These are phyloP conservation scores for Plasmodium cynomolgi DNA, from an alignment of 169 alveolate genomes.

Conservation along the genomic window DNA sequence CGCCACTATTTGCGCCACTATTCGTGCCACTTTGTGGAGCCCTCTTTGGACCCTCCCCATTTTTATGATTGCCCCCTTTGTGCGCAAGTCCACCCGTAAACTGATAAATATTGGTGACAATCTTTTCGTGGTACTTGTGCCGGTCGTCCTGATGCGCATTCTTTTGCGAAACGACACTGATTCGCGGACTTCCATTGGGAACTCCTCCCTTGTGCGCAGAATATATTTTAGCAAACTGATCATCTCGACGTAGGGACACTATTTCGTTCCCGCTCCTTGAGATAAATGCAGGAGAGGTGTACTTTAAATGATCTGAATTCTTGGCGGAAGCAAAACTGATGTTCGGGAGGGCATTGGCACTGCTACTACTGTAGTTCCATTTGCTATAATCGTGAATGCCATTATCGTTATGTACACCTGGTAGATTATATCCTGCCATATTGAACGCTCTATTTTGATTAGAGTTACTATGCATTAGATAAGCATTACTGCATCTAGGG, in stretches of 20 bases:
- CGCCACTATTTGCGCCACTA: not conserved
- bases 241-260: not conserved
- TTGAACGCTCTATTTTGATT: not conserved
- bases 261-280: not conserved
- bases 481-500: not conserved
- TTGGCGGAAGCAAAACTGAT: not conserved
- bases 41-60: not conserved
- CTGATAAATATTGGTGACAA: conserved; percentile 42
- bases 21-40: not conserved
- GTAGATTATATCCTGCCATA: not conserved
- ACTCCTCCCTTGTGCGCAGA: not conserved
- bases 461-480: not conserved
- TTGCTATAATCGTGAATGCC: not conserved
- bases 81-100: conserved; percentile 36
- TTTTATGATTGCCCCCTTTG: not conserved
- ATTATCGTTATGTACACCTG: not conserved
- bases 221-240: not conserved
- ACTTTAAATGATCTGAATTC: not conserved
- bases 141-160: conserved; percentile 4
- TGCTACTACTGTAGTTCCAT: not conserved
- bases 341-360: not conserved
- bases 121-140: conserved; percentile 43
- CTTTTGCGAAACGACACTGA: not conserved
- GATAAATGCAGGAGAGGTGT: not conserved
- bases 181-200: not conserved